Percentiles rank a stretch among this genome's conserved stretches.
Evolutionary conservation across 805 yeast genomes (phyloP).

Genomic region (Candida silvicultrix): DNA sequence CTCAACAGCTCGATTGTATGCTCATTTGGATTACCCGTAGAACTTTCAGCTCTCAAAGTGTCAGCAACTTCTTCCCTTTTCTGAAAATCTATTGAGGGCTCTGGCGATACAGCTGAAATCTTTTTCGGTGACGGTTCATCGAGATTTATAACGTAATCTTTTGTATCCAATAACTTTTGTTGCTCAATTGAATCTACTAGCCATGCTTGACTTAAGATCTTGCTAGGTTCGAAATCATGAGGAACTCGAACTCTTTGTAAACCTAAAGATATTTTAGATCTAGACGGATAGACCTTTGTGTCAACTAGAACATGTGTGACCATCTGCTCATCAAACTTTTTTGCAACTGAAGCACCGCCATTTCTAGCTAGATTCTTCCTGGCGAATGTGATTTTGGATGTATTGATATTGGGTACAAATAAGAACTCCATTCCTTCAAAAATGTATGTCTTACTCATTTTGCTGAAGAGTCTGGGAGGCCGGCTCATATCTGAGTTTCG

Average conservation of each 20-base stretch:
- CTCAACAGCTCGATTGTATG: constrained; percentile 13
- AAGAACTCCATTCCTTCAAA: constrained; percentile 13
- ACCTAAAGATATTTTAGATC: neutral
- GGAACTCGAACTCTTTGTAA: neutral
- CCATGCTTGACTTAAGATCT: constrained; percentile 17
- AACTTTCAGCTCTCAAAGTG: neutral
- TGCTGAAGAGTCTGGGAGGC: neutral
- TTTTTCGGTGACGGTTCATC: neutral
- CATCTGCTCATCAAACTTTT: neutral
- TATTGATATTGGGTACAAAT: constrained; percentile 15
- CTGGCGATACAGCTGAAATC: too few relatives aligned
- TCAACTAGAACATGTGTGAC: constrained; percentile 19
- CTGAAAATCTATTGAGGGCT: too few relatives aligned
- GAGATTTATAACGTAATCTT: constrained; percentile 7
- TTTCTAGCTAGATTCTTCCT: constrained; percentile 12
- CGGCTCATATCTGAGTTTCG: neutral
- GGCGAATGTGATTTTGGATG: constrained; percentile 10
- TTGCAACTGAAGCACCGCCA: constrained; percentile 12
- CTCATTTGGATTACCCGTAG: constrained; percentile 16
- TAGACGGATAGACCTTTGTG: constrained; percentile 1
- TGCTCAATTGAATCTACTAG: constrained; percentile 13
- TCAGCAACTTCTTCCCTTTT: too few relatives aligned
- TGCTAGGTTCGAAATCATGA: neutral
- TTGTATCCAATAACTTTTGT: neutral
- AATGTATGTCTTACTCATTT: neutral